Evolutionary conservation across 257 asterid species (phyloP).

Genomic region (Solanum chiquidenum): DNA sequence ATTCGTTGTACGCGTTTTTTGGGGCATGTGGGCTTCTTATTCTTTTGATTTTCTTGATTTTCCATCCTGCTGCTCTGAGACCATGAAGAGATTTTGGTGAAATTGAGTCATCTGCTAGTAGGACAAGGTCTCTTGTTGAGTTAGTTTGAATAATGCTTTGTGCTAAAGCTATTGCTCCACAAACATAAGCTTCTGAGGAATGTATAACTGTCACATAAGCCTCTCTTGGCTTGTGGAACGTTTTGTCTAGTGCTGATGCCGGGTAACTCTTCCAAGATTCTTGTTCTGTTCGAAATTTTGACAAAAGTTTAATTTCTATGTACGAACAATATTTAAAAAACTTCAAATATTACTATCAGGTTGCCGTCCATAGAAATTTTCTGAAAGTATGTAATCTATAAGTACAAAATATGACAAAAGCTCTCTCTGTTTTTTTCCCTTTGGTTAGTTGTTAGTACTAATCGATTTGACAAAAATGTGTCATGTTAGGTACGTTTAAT

Average conservation of each 20-base stretch:
- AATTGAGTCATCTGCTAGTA: constrained; percentile 49
- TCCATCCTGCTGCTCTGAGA: constrained; percentile 62
- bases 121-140: constrained; percentile 50
- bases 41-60: constrained; percentile 27
- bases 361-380: not conserved
- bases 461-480: not conserved
- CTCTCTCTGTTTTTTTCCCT: not conserved
- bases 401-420: not conserved
- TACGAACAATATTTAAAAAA: not conserved
- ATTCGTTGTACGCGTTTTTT: constrained; percentile 45
- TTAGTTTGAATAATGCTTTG: constrained; percentile 54
- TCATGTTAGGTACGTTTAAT: not conserved
- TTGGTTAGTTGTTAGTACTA: not conserved
- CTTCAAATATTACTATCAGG: not conserved
- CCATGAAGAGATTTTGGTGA: constrained; percentile 27
- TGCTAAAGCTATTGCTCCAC: constrained; percentile 75
- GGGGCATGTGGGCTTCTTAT: constrained; percentile 43
- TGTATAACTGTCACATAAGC: constrained; percentile 71
- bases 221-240: constrained; percentile 20
- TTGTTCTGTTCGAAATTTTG: constrained; percentile 10
- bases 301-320: not conserved
- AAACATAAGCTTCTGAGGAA: constrained; percentile 62
- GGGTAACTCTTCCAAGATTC: constrained; percentile 15
- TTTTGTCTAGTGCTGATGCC: not conserved
- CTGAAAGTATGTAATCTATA: too few relatives aligned